Conservation (phyloP, 371 early-diverging fungal genomes). For the Smittium mucronatum region DNA sequence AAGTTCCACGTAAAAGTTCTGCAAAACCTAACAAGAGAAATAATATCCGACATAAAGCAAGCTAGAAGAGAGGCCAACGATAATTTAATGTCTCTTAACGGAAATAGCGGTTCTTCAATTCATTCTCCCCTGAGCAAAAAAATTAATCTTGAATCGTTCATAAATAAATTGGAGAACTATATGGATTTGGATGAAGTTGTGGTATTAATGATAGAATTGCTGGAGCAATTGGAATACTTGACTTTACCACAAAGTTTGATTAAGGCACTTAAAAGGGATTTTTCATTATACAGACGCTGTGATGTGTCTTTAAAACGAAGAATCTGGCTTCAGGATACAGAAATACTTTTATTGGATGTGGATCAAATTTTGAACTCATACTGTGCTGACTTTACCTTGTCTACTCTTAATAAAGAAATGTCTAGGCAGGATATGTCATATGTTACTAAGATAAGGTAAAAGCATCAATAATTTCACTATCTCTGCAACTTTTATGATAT, state of each 20-base stretch:
- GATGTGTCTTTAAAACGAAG: not conserved
- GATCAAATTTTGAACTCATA: constrained; percentile 2
- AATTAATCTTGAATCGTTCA: not conserved
- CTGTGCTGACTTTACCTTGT: not conserved
- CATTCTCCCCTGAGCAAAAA: not conserved
- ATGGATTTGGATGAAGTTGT: not conserved
- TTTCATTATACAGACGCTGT: not conserved
- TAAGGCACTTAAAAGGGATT: not conserved
- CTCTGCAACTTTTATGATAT: no score
- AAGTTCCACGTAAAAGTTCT: constrained; percentile 2
- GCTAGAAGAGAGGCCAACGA: not conserved
- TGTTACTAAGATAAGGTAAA: not conserved
- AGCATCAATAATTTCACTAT: no score
- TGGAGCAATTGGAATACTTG: not conserved
- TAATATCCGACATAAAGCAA: not conserved
- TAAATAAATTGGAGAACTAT: not conserved
- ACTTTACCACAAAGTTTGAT: not conserved
- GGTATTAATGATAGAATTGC: not conserved
- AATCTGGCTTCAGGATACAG: not conserved
- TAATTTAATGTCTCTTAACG: not conserved
- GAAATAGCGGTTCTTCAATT: not conserved
- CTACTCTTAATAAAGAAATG: not conserved
- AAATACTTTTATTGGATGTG: not conserved
- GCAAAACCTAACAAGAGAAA: not conserved
- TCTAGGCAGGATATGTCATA: not conserved